These are phyloP conservation scores for Fusarium sp. DNA, from an alignment of 2,329 filamentous ascomycete species.

Conservation along the genomic window DNA sequence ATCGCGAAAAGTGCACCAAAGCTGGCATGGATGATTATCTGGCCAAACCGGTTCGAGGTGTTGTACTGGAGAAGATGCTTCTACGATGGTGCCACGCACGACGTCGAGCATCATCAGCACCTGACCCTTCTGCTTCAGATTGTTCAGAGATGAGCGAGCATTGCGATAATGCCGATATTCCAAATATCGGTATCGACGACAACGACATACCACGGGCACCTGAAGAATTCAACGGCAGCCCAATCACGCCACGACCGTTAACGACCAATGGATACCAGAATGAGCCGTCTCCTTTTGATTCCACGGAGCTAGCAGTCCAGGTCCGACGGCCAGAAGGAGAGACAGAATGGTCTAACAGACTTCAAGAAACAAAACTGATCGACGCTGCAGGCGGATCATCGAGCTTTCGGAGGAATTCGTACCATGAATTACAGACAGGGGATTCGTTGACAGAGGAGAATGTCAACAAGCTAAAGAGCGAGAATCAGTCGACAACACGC, in stretches of 20 bases:
- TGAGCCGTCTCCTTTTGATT: conserved; percentile 60
- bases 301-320: conserved; percentile 54
- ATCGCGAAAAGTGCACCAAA: conserved; percentile 78
- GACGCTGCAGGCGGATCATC: conserved; percentile 59
- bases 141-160: conserved; percentile 62
- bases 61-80: conserved; percentile 77
- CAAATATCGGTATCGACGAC: conserved; percentile 54
- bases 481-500: conserved; percentile 48
- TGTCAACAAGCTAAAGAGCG: conserved; percentile 61
- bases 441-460: conserved; percentile 68
- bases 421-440: conserved; percentile 53
- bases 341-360: conserved; percentile 59
- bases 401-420: conserved; percentile 52
- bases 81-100: conserved; percentile 71
- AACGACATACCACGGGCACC: conserved; percentile 33
- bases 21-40: conserved; percentile 84
- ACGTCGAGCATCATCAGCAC: conserved; percentile 42
- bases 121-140: conserved; percentile 55
- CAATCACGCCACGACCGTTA: conserved; percentile 59
- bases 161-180: conserved; percentile 59
- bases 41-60: conserved; percentile 78
- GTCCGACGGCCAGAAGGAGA: conserved; percentile 55
- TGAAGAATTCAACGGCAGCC: conserved; percentile 52
- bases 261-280: conserved; percentile 54
- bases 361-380: conserved; percentile 62